Evolutionary conservation across 2,329 filamentous ascomycete species (phyloP), one percentile per base, ranked within the genome.

Genomic region (Periconia macrospinosa): DNA sequence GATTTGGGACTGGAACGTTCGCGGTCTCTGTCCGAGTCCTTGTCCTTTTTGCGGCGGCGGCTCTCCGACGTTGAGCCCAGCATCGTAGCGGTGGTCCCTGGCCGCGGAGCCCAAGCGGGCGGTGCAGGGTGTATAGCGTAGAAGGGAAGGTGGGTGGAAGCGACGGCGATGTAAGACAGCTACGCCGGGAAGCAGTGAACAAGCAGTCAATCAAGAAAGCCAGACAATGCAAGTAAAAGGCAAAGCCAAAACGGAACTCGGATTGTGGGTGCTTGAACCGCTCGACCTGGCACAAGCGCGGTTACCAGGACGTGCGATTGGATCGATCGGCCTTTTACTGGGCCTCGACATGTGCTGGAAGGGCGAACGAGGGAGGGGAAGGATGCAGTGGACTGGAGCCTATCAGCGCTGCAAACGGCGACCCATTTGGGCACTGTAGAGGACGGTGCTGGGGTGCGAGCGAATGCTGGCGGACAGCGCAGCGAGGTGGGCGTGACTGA

Each of bases 11-110:
- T 42, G 17, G n/a, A 20, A 3, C 19, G 14, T 17, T 40, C 17
- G 35, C 17, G 41, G 15, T 42, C 41, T 20, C 19, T 42, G 41
- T 42, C 41, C 69, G 68, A 40, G 45, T 71, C 71, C 44, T 46
- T 30, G 33, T 37, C 27, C 27, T 46, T 30, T 57, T 74, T 75
- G 52, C 68, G 74, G 49, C 72, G 69, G 53, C 67, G 66, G 47
- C 64, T 54, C 58, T 74, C 70, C 43, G 69, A 69, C 45, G 67
- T 30, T 17, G 43, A 64, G 61, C 60, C 63, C 61, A 66, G 56
- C 63, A 70, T 73, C 53, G 58, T 61, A 37, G 15, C 33, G 33
- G 11, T n/a, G 33, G 33, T n/a, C 33, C 33, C 33, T 37, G 15
- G 33, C 15, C 3, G 15, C 17, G 41, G 17, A 20, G 3, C 14